Base-by-base conservation (phyloP, 2,329 filamentous ascomycete species). In the Penicillium olsonii region DNA sequence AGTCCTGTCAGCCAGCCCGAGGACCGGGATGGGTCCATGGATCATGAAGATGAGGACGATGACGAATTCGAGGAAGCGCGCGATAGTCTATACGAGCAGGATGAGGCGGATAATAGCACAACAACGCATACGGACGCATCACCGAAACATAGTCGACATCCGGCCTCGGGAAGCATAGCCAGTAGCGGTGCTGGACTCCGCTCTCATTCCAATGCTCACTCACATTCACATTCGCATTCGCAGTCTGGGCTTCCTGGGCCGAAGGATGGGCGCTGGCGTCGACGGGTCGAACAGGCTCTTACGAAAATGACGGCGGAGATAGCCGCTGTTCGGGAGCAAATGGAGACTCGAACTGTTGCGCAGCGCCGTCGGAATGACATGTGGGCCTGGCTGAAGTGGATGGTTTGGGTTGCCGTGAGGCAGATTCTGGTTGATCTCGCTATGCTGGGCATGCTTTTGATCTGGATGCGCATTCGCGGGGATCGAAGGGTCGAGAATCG, bases 301-400 rank as follows among this genome's bases (percentile, higher is more conserved):
- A 89, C 92, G 48, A 89, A 91, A 61, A 85, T 97, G 74, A 95
- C 92, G 5, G 88, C 91, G 14, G 94, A 99, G 72, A 84, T 99
- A 26, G 92, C 94, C 1, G 94, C 94, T 0, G 73, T 97, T 54
- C 83, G 94, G 29, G 94, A 99, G 71, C 92, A 97, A 67, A 87
- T 97, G 59, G 87, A 90, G 45, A 82, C 84, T 0, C 85, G 89
- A 0, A 80, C 88, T 11, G 83, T 92, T 57, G 87, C 87, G 74
- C 82, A 83, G 54, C 80, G 82, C 58, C 85, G 81, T 58, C 81
- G 83, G 53, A 82, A 82, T 53, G 85, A 82, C 45, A 69, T 88
- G 19, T 79, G 83, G 41, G 80, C 84, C 1, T 95, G 90, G 89
- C 41, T 87, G 1, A 77, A 82, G 37, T 90, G 90, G 81, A 60